Base-by-base conservation (phyloP, 2,329 filamentous ascomycete genomes). In the Sarocladium kiliense region DNA sequence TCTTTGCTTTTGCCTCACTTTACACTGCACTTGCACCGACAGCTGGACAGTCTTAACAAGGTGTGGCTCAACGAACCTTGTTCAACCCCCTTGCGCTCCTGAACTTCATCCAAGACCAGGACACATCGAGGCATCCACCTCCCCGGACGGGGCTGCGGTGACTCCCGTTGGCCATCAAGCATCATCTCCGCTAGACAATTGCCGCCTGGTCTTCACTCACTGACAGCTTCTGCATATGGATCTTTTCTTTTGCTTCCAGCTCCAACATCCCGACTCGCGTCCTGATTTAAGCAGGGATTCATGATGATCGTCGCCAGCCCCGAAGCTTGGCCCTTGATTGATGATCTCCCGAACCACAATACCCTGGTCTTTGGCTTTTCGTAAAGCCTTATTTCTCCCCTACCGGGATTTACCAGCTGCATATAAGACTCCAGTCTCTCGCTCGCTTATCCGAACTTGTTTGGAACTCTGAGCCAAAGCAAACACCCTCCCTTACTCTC, bases 131-230 rank as follows among this genome's bases (percentile, higher is more conserved):
- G 63, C 67, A 58, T 60, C 68, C 54, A 64, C 67, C 21, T 64
- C 69, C 26, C 64, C 74, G 56, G 73, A 68, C 45, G 64, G 62
- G 12, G 49, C 71, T 56, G 61, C 67, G 37, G 47, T 36, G 47
- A 18, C 47, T 36, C 18, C 27, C 14, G 30, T 18, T 21, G 30
- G 36, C 7, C n/a, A 27, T 34, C 27, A 16, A 36, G 21, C 12
- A 21, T 51, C 30, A 34, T 51, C 11, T 51, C 44, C 47, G 47
- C 14, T 23, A 34, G 16, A 5, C 47, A 34, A 51, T 51, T 36
- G n/a, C 18, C 44, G 6, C 25, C 25, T 25, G 10, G 26, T 10
- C 44, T 5, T 36, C 47, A 5, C 47, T 51, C 30, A 19, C 6
- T 36, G 47, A 51, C 47, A 51, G 18, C 9, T 36, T 51, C 27